These are phyloP conservation scores for Candida ovalis DNA, from an alignment of 805 yeast species.

Conservation along the genomic window DNA sequence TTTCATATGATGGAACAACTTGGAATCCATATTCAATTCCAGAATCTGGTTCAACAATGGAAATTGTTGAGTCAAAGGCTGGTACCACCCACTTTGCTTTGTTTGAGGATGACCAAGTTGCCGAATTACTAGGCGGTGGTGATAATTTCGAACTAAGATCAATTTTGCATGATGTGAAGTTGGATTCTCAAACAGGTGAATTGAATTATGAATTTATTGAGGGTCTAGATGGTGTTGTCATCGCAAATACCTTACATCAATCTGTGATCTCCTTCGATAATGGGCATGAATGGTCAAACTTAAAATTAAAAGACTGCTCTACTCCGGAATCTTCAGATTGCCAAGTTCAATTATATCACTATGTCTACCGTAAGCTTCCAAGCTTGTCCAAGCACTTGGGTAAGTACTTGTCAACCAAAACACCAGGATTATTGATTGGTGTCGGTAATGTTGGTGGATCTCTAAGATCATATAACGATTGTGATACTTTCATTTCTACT, in stretches of 20 bases:
- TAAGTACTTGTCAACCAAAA: slow-evolving; percentile 35
- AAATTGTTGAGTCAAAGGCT: slow-evolving; percentile 10
- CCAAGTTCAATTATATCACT: slow-evolving; percentile 32
- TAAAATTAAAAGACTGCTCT: slow-evolving; percentile 7
- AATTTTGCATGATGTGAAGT: slow-evolving; percentile 7
- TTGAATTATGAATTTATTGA: slow-evolving; percentile 45
- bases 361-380: slow-evolving; percentile 21
- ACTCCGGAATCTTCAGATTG: slow-evolving; percentile 5
- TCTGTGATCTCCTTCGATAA: slow-evolving; percentile 17
- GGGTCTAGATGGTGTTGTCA: slow-evolving; percentile 39
- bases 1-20: slow-evolving; percentile 30
- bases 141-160: slow-evolving; percentile 4
- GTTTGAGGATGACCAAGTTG: not conserved
- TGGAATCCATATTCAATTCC: slow-evolving; percentile 37
- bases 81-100: slow-evolving; percentile 7
- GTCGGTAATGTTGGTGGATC: slow-evolving; percentile 36
- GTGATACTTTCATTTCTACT: slow-evolving; percentile 54
- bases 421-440: slow-evolving; percentile 44
- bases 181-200: slow-evolving; percentile 28
- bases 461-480: slow-evolving; percentile 24
- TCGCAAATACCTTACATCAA: slow-evolving; percentile 30
- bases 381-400: slow-evolving; percentile 20
- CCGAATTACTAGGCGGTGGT: slow-evolving; percentile 2
- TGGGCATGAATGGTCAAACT: slow-evolving; percentile 12
- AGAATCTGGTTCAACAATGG: slow-evolving; percentile 1